These are phyloP conservation scores for Hanseniaspora lachancei DNA, from an alignment of 805 yeast species.

Conservation along the genomic window DNA sequence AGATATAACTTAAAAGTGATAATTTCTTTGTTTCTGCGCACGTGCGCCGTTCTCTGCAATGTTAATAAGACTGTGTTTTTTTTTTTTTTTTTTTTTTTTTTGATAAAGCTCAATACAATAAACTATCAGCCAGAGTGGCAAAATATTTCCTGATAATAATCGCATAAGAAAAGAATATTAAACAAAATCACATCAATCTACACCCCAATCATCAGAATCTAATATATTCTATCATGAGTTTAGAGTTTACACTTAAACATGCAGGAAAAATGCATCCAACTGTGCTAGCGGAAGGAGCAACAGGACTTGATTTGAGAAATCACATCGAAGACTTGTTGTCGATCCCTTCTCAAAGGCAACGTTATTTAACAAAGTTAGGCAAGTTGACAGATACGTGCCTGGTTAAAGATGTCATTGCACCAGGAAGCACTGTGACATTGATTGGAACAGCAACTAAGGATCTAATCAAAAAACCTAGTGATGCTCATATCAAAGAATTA, in stretches of 20 bases:
- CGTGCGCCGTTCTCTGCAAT: too few relatives aligned
- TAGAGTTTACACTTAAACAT: constrained; percentile 39
- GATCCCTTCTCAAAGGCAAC: constrained; percentile 82
- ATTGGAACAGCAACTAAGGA: constrained; percentile 77
- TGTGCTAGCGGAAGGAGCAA: constrained; percentile 21
- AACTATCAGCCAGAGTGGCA: too few relatives aligned
- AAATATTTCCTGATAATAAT: too few relatives aligned
- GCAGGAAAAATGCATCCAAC: constrained; percentile 54
- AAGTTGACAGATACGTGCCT: constrained; percentile 60
- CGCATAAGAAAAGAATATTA: neutral
- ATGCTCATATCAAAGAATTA: neutral
- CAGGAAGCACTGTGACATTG: constrained; percentile 65
- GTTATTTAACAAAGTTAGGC: constrained; percentile 79
- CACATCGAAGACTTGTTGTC: constrained; percentile 61
- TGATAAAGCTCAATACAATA: too few relatives aligned
- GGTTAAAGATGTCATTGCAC: constrained; percentile 40
- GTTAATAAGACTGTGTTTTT: too few relatives aligned
- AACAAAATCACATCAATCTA: neutral
- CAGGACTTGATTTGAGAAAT: constrained; percentile 46
- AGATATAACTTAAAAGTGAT: too few relatives aligned
- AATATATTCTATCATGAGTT: neutral
- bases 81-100: too few relatives aligned
- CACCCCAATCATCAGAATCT: neutral
- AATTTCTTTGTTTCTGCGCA: too few relatives aligned
- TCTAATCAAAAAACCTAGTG: constrained; percentile 35